phyloP scores from a whole-genome alignment of 1,139 yeast species.

The Spencermartinsiella ligniputridi region DNA sequence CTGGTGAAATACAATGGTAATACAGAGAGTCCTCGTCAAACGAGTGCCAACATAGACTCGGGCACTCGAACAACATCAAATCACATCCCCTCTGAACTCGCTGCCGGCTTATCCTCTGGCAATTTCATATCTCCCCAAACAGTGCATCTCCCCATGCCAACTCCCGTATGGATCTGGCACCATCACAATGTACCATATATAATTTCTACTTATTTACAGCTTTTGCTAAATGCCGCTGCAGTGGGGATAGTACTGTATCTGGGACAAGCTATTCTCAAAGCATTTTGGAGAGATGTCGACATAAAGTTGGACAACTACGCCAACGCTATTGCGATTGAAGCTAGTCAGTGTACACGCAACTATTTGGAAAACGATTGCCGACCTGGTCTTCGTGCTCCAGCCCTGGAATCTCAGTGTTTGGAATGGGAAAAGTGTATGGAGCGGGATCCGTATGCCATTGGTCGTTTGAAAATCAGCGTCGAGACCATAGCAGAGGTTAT shows the following conservation, averaged over 20 bases:
- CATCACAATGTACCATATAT: constrained; percentile 60
- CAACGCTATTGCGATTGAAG: constrained; percentile 53
- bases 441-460: constrained; percentile 69
- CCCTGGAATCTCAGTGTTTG: constrained; percentile 62
- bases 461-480: constrained; percentile 65
- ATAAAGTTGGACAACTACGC: constrained; percentile 55
- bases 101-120: neutral
- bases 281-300: constrained; percentile 64
- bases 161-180: constrained; percentile 21
- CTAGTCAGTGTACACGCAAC: constrained; percentile 61
- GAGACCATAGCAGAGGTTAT: constrained; percentile 73
- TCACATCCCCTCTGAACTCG: no score
- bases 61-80: neutral
- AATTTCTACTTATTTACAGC: constrained; percentile 68
- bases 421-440: constrained; percentile 79
- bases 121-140: neutral
- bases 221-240: constrained; percentile 55
- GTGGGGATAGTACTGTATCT: constrained; percentile 51
- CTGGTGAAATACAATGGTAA: constrained; percentile 5
- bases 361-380: constrained; percentile 66
- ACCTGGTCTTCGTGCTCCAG: constrained; percentile 49
- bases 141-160: constrained; percentile 18
- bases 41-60: neutral
- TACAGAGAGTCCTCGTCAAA: constrained; percentile 1
- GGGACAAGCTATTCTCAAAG: constrained; percentile 46